Evolutionary conservation across 2,329 filamentous ascomycete genomes (phyloP).

Genomic region (Ophiostoma montium): DNA sequence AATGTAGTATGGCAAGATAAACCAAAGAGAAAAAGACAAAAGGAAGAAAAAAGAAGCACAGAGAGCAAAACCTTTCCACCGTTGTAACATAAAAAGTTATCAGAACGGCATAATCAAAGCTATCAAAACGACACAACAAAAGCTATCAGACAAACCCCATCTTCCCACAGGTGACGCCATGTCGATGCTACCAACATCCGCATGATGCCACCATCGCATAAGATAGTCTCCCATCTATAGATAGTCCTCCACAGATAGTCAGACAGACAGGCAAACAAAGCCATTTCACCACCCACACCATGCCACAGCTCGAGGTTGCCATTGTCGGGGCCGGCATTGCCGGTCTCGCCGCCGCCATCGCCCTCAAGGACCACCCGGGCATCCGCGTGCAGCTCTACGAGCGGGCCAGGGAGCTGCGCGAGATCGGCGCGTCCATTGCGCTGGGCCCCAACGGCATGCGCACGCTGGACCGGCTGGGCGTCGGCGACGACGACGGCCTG

Average conservation of each 20-base stretch:
- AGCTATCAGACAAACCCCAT: no score
- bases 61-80: no score
- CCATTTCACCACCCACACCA: not conserved
- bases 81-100: not conserved
- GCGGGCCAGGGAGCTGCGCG: conserved; percentile 28
- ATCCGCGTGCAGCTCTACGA: conserved; percentile 30
- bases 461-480: conserved; percentile 35
- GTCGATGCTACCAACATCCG: no score
- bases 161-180: no score
- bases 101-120: no score
- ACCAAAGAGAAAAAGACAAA: not conserved
- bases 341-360: conserved; percentile 23
- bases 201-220: not conserved
- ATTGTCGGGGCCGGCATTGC: conserved; percentile 17
- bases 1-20: not conserved
- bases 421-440: conserved; percentile 34
- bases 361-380: conserved; percentile 10
- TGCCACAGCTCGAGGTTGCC: conserved; percentile 2
- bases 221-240: not conserved
- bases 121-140: no score
- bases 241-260: not conserved
- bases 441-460: conserved; percentile 39
- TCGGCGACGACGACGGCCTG: conserved; percentile 25
- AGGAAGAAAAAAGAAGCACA: not conserved
- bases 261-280: not conserved